Evolutionary conservation across 1,139 yeast genomes (phyloP).

Genomic region (Spathaspora jeffriesii): DNA sequence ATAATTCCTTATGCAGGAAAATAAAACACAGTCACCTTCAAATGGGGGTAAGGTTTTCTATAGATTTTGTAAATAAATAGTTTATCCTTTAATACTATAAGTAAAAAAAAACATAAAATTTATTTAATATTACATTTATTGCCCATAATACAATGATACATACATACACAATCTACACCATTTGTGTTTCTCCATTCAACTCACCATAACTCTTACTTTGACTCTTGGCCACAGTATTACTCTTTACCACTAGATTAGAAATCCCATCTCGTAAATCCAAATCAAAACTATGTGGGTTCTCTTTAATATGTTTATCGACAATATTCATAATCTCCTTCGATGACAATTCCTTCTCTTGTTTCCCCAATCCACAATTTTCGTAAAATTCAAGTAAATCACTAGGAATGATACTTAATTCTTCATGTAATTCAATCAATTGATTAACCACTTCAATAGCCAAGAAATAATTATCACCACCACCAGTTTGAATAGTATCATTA

Average conservation of each 20-base stretch:
- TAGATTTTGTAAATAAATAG: too few species aligned
- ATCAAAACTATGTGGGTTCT: slow-evolving; percentile 22
- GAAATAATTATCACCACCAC: slow-evolving; percentile 74
- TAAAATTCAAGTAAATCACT: slow-evolving; percentile 43
- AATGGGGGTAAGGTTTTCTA: neutral
- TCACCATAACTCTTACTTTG: slow-evolving; percentile 31
- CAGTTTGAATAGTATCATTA: slow-evolving; percentile 11
- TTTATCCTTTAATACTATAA: too few species aligned
- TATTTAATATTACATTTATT: neutral
- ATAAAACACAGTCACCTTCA: too few species aligned
- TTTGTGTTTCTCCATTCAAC: slow-evolving; percentile 26
- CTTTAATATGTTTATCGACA: slow-evolving; percentile 33
- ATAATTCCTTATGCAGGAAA: too few species aligned
- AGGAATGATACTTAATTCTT: slow-evolving; percentile 80
- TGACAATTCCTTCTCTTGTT: slow-evolving; percentile 18
- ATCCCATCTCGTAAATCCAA: slow-evolving; percentile 10
- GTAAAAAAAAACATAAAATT: neutral
- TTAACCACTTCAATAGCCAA: slow-evolving; percentile 91
- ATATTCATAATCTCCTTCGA: slow-evolving; percentile 40
- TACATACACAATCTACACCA: slow-evolving; percentile 1
- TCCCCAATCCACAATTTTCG: slow-evolving; percentile 34
- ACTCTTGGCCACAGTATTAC: slow-evolving; percentile 36
- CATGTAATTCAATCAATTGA: slow-evolving; percentile 80
- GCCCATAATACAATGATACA: slow-evolving; percentile 1
- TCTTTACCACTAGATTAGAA: slow-evolving; percentile 28